phyloP scores from a whole-genome alignment of 768 basidiomycete species.

The Boletus rex-veris region DNA sequence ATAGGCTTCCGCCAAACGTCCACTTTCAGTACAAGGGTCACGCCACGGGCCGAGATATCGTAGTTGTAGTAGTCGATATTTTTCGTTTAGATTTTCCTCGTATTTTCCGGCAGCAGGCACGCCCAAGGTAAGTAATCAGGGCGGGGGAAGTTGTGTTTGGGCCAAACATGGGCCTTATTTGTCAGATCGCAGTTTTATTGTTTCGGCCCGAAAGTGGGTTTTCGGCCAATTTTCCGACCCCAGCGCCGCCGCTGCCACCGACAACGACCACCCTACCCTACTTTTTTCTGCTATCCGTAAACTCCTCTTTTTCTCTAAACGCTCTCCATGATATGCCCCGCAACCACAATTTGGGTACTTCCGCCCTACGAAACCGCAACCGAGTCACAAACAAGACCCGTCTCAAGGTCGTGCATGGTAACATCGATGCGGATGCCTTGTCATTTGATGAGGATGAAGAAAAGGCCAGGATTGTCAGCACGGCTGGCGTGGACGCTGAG shows the following conservation, averaged over 20 bases:
- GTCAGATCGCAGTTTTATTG: conserved; percentile 32
- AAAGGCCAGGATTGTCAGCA: conserved; percentile 75
- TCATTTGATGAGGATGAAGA: conserved; percentile 85
- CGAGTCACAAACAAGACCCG: conserved; percentile 91
- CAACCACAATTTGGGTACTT: conserved; percentile 70
- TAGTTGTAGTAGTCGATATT: conserved; percentile 9
- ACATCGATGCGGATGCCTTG: conserved; percentile 75
- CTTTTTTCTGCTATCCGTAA: conserved; percentile 32
- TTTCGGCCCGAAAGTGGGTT: conserved; percentile 55
- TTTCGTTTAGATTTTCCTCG: conserved; percentile 9
- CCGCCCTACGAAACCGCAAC: conserved; percentile 81
- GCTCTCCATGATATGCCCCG: conserved; percentile 85
- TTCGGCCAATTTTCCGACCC: conserved; percentile 63
- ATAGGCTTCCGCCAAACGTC: neutral
- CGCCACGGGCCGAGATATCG: neutral
- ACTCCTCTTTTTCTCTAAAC: conserved; percentile 36
- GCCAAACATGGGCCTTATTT: conserved; percentile 32
- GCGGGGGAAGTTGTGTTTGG: conserved; percentile 23
- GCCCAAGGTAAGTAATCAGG: conserved; percentile 28
- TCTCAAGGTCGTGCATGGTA: conserved; percentile 78
- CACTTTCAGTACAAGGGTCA: neutral
- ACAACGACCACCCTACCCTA: conserved; percentile 39
- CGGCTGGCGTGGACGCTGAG: conserved; percentile 88
- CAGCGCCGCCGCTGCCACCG: conserved; percentile 55
- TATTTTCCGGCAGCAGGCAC: neutral